Conservation (phyloP, 208 protist species). For the Acanthamoeba sp. region DNA sequence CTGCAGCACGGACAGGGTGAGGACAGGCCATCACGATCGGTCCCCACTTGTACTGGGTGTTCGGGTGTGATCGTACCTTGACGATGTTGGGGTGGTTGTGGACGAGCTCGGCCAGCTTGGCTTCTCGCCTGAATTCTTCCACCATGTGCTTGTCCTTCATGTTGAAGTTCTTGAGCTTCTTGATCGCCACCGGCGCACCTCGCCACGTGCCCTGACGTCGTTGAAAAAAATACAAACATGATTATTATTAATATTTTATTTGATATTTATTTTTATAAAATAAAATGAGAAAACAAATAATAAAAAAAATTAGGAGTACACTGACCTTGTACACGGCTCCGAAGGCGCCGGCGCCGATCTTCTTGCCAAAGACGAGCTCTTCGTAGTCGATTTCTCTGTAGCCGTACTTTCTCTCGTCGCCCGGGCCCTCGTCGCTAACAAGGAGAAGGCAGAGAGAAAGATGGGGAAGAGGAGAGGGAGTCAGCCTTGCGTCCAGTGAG, state of each 20-base stretch:
- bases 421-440: slow-evolving; percentile 25
- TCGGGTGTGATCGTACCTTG: not conserved
- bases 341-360: slow-evolving; percentile 49
- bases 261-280: too few relatives aligned
- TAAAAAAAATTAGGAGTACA: not conserved
- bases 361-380: slow-evolving; percentile 49
- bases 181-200: slow-evolving; percentile 45
- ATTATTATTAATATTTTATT: too few relatives aligned
- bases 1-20: not conserved
- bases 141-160: slow-evolving; percentile 57
- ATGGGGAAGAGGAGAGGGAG: not conserved
- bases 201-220: slow-evolving; percentile 55
- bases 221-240: not conserved
- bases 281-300: not conserved
- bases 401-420: slow-evolving; percentile 40
- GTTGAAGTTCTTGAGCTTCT: slow-evolving; percentile 56
- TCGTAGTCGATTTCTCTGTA: slow-evolving; percentile 61
- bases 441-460: not conserved
- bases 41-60: not conserved
- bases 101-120: slow-evolving; percentile 49
- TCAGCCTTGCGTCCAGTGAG: not conserved
- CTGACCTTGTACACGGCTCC: slow-evolving; percentile 34
- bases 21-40: not conserved
- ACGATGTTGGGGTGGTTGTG: slow-evolving; percentile 51
- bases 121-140: slow-evolving; percentile 28